A percentile compares a stretch with the other conserved stretches of the same genome.
Conservation (phyloP, 1,139 yeast species). For the Suhomyces taliae region DNA sequence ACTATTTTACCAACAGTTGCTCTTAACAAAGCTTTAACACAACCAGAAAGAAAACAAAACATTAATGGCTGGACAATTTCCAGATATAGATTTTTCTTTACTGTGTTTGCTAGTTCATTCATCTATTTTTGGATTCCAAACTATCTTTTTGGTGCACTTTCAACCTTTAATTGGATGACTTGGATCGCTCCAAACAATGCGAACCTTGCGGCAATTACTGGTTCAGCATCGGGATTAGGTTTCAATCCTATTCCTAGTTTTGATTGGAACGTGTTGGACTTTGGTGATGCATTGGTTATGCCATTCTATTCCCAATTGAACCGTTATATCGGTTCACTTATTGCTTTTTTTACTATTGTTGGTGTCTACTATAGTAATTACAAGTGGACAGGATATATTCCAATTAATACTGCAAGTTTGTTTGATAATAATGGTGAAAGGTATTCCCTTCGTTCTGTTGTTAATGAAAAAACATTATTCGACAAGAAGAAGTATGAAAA, state of each 20-base stretch:
- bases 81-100: constrained; percentile 31
- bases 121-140: constrained; percentile 38
- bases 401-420: constrained; percentile 15
- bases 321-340: constrained; percentile 34
- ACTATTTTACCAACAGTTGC: constrained; percentile 19
- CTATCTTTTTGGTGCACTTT: constrained; percentile 32
- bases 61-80: constrained; percentile 38
- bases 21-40: constrained; percentile 20
- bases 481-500: constrained; percentile 14
- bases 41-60: constrained; percentile 12
- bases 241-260: constrained; percentile 54
- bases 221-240: constrained; percentile 52
- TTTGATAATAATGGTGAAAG: constrained; percentile 16
- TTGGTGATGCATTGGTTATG: constrained; percentile 16
- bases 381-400: constrained; percentile 18
- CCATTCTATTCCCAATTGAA: constrained; percentile 39
- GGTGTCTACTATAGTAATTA: constrained; percentile 25
- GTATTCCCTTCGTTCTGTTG: constrained; percentile 14
- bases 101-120: constrained; percentile 24
- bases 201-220: constrained; percentile 55
- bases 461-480: constrained; percentile 14
- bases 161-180: constrained; percentile 39
- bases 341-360: constrained; percentile 35
- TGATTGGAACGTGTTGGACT: constrained; percentile 46
- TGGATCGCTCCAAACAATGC: constrained; percentile 38